Percentiles rank a stretch among this genome's conserved stretches.
phyloP scores from a whole-genome alignment of 2,329 filamentous ascomycete species.

The Cryphonectria japonica region DNA sequence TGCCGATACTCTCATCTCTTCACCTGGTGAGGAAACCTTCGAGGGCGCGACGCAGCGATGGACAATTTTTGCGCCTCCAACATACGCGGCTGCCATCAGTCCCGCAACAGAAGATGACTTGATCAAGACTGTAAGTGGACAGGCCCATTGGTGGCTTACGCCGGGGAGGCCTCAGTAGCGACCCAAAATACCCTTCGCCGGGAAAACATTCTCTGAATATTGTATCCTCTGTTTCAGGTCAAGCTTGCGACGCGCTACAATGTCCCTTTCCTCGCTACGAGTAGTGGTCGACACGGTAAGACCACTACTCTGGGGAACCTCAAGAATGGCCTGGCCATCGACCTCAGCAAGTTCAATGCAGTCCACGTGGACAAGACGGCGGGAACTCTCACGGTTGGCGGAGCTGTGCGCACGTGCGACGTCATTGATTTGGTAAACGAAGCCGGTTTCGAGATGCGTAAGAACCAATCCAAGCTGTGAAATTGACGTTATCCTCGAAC shows the following conservation, averaged over 20 bases:
- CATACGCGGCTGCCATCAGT: conserved; percentile 11
- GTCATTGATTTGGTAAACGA: conserved; percentile 55
- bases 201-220: neutral
- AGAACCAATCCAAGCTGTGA: neutral
- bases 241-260: neutral
- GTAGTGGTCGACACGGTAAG: neutral
- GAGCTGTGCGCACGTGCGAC: conserved; percentile 57
- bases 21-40: neutral
- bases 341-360: conserved; percentile 53
- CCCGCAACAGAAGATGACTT: conserved; percentile 7
- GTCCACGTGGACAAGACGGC: conserved; percentile 51
- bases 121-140: neutral
- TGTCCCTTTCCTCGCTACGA: neutral
- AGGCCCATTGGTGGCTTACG: neutral
- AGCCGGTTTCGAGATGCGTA: conserved; percentile 55
- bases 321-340: conserved; percentile 54
- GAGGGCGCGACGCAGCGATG: conserved; percentile 3
- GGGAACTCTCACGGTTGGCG: conserved; percentile 52
- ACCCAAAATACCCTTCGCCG: neutral
- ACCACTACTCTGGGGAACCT: neutral
- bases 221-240: neutral
- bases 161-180: neutral
- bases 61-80: conserved; percentile 5
- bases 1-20: neutral
- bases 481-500: neutral